Percentiles rank a stretch among this genome's conserved stretches.
Evolutionary conservation across 805 yeast genomes (phyloP).

Genomic region (Hanseniaspora pseudoguilliermondii): DNA sequence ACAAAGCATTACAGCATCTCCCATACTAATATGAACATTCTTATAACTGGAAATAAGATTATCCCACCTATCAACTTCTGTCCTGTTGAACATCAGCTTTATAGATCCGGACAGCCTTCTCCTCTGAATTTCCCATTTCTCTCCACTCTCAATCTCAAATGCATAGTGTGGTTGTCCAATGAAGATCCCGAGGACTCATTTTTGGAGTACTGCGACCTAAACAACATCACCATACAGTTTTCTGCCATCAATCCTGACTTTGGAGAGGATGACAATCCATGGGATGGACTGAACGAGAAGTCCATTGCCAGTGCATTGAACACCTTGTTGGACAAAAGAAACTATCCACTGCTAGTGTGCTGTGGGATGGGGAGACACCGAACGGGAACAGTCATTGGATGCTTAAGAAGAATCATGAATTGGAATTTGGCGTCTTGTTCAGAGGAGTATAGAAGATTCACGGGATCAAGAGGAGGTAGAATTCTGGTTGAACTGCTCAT

Average conservation of each 20-base stretch:
- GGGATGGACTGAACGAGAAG: conserved; percentile 87
- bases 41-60: conserved; percentile 44
- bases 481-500: conserved; percentile 81
- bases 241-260: conserved; percentile 72
- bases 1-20: too few species aligned
- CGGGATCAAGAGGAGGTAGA: conserved; percentile 87
- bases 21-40: background rate
- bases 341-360: conserved; percentile 79
- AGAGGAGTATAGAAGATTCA: conserved; percentile 87
- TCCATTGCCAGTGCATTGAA: conserved; percentile 70
- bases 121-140: conserved; percentile 84
- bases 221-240: conserved; percentile 65
- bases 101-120: conserved; percentile 89
- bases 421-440: conserved; percentile 91
- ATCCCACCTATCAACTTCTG: conserved; percentile 93
- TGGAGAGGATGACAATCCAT: conserved; percentile 62
- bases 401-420: conserved; percentile 83
- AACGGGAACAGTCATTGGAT: conserved; percentile 93
- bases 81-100: conserved; percentile 79
- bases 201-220: conserved; percentile 62
- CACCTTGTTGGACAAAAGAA: conserved; percentile 55
- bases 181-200: conserved; percentile 91
- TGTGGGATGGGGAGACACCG: conserved; percentile 98
- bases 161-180: conserved; percentile 86
- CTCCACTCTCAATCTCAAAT: conserved; percentile 55